Percentiles rank a stretch among this genome's conserved stretches.
These are phyloP conservation scores for Aspergillus funiculosus DNA, from an alignment of 495 filamentous ascomycete species.

Conservation along the genomic window DNA sequence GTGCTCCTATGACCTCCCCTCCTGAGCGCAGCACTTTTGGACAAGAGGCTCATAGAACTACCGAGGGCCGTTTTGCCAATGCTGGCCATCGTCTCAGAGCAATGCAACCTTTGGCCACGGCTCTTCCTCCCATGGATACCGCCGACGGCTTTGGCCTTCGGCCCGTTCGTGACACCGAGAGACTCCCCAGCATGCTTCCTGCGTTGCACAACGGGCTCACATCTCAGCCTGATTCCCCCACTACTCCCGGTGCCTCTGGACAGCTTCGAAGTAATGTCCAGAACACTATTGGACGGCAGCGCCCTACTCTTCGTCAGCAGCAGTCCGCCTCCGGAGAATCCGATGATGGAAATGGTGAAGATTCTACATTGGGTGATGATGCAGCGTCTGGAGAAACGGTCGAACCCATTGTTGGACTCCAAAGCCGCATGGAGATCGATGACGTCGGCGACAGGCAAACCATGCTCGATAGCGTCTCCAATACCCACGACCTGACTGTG, in stretches of 20 bases:
- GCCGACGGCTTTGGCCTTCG: slow-evolving; percentile 69
- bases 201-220: slow-evolving; percentile 62
- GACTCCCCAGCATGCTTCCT: slow-evolving; percentile 79
- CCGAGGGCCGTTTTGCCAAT: slow-evolving; percentile 52
- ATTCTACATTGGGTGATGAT: slow-evolving; percentile 60
- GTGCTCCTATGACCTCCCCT: slow-evolving; percentile 65
- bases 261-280: slow-evolving; percentile 45
- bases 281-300: slow-evolving; percentile 43
- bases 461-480: slow-evolving; percentile 70
- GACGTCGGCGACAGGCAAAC: slow-evolving; percentile 67
- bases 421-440: slow-evolving; percentile 70
- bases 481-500: slow-evolving; percentile 66
- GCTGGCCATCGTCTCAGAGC: slow-evolving; percentile 45
- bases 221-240: slow-evolving; percentile 90
- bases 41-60: slow-evolving; percentile 47
- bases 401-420: slow-evolving; percentile 72
- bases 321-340: slow-evolving; percentile 80
- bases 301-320: slow-evolving; percentile 82
- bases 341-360: slow-evolving; percentile 80
- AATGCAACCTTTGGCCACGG: slow-evolving; percentile 62
- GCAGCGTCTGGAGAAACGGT: slow-evolving; percentile 54
- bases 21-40: slow-evolving; percentile 66
- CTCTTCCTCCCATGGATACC: slow-evolving; percentile 67
- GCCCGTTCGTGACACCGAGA: slow-evolving; percentile 79
- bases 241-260: slow-evolving; percentile 72